phyloP scores from a whole-genome alignment of 2,329 filamentous ascomycete genomes.

The Fusarium nematophilum region DNA sequence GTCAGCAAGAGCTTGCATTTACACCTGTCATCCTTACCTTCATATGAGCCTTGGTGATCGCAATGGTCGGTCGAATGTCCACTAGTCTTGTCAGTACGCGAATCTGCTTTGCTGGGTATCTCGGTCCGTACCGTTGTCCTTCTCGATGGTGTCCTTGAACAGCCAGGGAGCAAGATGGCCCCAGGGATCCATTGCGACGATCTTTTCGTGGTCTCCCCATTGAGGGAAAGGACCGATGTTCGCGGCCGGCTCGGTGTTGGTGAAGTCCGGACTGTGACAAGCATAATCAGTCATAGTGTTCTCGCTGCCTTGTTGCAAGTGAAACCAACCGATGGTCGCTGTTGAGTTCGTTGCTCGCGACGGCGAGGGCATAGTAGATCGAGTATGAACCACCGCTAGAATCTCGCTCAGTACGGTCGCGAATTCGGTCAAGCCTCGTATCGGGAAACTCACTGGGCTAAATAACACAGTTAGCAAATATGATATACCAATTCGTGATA shows the following conservation, averaged over 20 bases:
- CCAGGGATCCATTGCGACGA: slow-evolving; percentile 96
- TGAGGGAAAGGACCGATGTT: slow-evolving; percentile 89
- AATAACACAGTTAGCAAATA: slow-evolving; percentile 31
- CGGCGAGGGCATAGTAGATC: slow-evolving; percentile 92
- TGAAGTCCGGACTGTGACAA: slow-evolving; percentile 65
- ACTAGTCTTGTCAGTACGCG: slow-evolving; percentile 56
- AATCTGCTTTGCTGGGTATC: background rate
- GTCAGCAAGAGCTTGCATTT: background rate
- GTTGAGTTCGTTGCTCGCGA: slow-evolving; percentile 90
- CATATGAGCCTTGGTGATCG: slow-evolving; percentile 94
- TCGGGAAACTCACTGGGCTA: slow-evolving; percentile 49
- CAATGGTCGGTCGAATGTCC: slow-evolving; percentile 90
- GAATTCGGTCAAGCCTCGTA: background rate
- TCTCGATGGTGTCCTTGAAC: slow-evolving; percentile 81
- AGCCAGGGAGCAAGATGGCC: slow-evolving; percentile 89
- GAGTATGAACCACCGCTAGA: slow-evolving; percentile 87
- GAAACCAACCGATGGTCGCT: slow-evolving; percentile 74
- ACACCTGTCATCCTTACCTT: slow-evolving; percentile 58
- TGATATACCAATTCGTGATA: slow-evolving; percentile 44
- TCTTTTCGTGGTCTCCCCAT: slow-evolving; percentile 92
- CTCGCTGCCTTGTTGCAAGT: background rate
- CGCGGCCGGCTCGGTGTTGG: slow-evolving; percentile 89
- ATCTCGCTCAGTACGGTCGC: slow-evolving; percentile 16
- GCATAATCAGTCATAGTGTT: slow-evolving; percentile 6
- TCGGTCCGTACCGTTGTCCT: slow-evolving; percentile 69